A percentile compares a stretch with the other conserved stretches of the same genome.
These are phyloP conservation scores for Phytophthora pistaciae DNA, from an alignment of 352 stramenopile genomes.

Conservation along the genomic window DNA sequence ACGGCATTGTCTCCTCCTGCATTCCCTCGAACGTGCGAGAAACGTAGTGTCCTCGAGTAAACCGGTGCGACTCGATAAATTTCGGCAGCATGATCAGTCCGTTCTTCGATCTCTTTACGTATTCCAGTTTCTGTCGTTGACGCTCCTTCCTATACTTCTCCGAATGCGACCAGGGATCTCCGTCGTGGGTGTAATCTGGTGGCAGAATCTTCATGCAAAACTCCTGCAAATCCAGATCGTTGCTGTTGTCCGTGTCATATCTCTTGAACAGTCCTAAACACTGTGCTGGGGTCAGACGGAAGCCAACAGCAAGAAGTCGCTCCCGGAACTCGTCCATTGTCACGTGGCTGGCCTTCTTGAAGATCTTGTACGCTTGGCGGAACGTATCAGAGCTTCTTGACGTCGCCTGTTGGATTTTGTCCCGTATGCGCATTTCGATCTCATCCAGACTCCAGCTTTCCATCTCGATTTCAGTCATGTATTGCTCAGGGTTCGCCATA, in stretches of 20 bases:
- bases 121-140: conserved; percentile 59
- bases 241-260: conserved; percentile 83
- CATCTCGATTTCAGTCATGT: conserved; percentile 84
- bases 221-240: conserved; percentile 85
- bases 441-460: conserved; percentile 80
- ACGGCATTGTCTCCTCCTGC: conserved; percentile 28
- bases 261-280: conserved; percentile 70
- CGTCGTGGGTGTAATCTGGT: conserved; percentile 82
- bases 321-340: conserved; percentile 82
- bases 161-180: conserved; percentile 79
- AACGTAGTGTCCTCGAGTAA: conserved; percentile 58
- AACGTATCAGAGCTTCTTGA: conserved; percentile 85
- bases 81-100: conserved; percentile 68
- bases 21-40: conserved; percentile 54
- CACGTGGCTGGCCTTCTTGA: conserved; percentile 80
- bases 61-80: conserved; percentile 65
- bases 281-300: conserved; percentile 72
- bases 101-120: conserved; percentile 72
- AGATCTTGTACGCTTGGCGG: conserved; percentile 83
- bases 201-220: conserved; percentile 84
- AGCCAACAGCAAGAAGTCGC: conserved; percentile 72
- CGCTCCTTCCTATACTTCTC: conserved; percentile 64
- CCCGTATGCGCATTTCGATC: conserved; percentile 81
- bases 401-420: conserved; percentile 84
- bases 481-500: conserved; percentile 61